phyloP scores from a whole-genome alignment of 495 filamentous ascomycete genomes.

The Peziza echinospora region DNA sequence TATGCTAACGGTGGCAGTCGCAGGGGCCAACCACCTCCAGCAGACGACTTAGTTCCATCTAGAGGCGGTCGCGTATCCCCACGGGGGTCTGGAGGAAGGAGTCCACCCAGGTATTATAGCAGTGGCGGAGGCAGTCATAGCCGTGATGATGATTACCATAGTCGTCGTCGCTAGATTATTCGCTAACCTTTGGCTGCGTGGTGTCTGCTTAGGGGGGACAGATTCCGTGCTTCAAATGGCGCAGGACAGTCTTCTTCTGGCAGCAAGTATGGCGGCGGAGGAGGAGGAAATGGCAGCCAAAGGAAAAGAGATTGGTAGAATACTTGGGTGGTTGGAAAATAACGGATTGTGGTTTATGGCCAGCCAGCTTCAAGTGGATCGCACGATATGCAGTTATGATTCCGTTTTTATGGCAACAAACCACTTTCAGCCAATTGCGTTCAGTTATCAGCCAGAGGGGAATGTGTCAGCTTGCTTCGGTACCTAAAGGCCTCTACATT shows the following conservation, averaged over 20 bases:
- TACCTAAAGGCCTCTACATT: no score
- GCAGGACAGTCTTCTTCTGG: neutral
- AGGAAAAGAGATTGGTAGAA: no score
- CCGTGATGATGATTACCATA: constrained; percentile 18
- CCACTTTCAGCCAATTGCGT: no score
- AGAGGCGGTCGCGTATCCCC: constrained; percentile 19
- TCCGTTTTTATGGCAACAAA: no score
- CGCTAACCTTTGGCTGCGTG: neutral
- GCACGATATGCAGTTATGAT: no score
- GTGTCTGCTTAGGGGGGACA: neutral
- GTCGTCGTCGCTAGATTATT: constrained; percentile 15
- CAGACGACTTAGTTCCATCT: constrained; percentile 7
- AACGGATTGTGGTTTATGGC: no score
- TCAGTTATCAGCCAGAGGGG: no score
- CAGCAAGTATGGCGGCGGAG: neutral
- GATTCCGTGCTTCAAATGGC: neutral
- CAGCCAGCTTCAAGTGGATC: no score
- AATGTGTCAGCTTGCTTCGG: no score
- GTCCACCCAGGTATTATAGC: constrained; percentile 10
- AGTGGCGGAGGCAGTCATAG: constrained; percentile 10
- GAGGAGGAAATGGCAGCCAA: no score
- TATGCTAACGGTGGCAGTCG: neutral
- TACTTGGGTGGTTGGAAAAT: no score
- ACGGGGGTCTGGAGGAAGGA: constrained; percentile 14
- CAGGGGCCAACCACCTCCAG: neutral